phyloP scores from a whole-genome alignment of 306 rosid genomes.

The Acacia melanoxylon region DNA sequence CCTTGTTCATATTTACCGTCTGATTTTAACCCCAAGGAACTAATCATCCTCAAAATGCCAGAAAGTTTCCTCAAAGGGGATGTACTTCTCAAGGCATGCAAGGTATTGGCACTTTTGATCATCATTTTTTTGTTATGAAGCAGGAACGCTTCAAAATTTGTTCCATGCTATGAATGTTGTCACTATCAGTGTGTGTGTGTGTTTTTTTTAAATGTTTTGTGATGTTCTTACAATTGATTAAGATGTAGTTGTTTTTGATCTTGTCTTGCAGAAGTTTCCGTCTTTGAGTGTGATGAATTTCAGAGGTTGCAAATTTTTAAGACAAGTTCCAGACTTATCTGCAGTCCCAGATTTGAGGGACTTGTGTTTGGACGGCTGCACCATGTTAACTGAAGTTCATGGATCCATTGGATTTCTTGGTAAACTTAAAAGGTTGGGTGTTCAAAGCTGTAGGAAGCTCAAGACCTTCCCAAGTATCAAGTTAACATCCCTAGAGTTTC shows the following conservation, averaged over 20 bases:
- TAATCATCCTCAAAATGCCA: not conserved
- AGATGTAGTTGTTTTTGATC: not conserved
- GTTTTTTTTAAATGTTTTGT: not conserved
- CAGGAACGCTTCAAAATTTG: not conserved
- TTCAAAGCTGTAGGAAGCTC: not conserved
- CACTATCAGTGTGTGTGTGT: not conserved
- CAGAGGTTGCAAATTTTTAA: not conserved
- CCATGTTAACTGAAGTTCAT: not conserved
- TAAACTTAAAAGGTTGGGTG: constrained; percentile 3
- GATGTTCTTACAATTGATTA: not conserved
- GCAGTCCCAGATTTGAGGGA: not conserved
- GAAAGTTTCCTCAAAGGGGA: not conserved
- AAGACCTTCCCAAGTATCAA: not conserved
- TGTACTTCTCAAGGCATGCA: not conserved
- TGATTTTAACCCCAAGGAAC: not conserved
- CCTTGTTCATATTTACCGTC: not conserved
- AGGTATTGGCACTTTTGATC: not conserved
- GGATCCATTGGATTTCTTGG: constrained; percentile 3
- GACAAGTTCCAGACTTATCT: not conserved
- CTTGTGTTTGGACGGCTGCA: not conserved
- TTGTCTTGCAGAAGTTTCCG: not conserved
- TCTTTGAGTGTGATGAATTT: not conserved
- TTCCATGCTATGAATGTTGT: not conserved
- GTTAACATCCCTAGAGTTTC: not conserved
- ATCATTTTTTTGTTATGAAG: not conserved